Evolutionary conservation across 306 rosid species (phyloP).

Genomic region (Begonia fuchsioides): DNA sequence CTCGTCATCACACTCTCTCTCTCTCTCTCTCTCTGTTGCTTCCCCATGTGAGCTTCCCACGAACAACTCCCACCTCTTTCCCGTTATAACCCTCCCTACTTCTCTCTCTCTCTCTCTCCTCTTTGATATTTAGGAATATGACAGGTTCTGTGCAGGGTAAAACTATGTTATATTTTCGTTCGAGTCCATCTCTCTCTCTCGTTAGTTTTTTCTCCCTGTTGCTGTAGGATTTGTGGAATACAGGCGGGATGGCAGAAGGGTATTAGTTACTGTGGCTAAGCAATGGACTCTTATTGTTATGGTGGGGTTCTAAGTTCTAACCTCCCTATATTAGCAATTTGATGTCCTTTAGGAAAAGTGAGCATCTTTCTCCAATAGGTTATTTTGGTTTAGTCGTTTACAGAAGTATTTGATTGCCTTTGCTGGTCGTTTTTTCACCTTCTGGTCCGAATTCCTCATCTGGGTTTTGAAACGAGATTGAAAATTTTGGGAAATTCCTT

Average conservation of each 20-base stretch:
- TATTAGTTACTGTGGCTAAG: not conserved
- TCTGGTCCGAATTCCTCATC: not conserved
- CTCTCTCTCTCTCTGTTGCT: too few relatives aligned
- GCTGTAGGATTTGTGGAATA: not conserved
- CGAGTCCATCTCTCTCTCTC: not conserved
- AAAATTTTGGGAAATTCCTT: not conserved
- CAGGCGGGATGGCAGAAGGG: not conserved
- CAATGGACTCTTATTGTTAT: slow-evolving; percentile 2
- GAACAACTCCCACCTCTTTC: slow-evolving; percentile 33
- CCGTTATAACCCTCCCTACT: slow-evolving; percentile 27
- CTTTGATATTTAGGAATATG: not conserved
- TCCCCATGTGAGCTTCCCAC: slow-evolving; percentile 53
- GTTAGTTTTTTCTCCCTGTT: not conserved
- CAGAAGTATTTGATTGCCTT: slow-evolving; percentile 11
- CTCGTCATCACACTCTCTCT: slow-evolving; percentile 17
- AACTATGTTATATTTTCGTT: too few relatives aligned
- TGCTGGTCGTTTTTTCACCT: not conserved
- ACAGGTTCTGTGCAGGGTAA: slow-evolving; percentile 1
- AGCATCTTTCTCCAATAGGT: slow-evolving; percentile 10
- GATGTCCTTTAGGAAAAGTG: slow-evolving; percentile 23
- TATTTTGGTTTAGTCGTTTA: slow-evolving; percentile 21
- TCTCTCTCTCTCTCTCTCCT: slow-evolving; percentile 4
- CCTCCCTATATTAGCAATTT: slow-evolving; percentile 31
- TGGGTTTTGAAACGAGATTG: not conserved
- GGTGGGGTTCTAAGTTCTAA: slow-evolving; percentile 17